Conservation (phyloP, 2,329 filamentous ascomycete genomes). For the Diaporthe ampelina region DNA sequence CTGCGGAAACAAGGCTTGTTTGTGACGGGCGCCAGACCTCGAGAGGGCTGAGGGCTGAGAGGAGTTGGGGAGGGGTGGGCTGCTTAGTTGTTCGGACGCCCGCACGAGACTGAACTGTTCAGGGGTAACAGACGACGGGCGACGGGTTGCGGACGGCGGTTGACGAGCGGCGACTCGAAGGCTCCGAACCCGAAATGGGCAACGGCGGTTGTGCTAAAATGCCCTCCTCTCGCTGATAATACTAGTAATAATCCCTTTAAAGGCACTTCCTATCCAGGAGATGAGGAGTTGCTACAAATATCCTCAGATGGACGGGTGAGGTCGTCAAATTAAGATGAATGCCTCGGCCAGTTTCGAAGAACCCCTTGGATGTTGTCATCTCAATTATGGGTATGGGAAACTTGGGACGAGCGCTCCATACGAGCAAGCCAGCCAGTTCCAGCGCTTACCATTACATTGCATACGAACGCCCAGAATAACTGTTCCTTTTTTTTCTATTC, state of each 20-base stretch:
- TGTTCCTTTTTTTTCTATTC: neutral
- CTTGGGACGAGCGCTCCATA: constrained; percentile 21
- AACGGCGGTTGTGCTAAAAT: constrained; percentile 17
- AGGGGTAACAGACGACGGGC: constrained; percentile 13
- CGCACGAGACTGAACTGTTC: neutral
- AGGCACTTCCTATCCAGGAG: neutral
- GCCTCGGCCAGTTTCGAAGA: constrained; percentile 25
- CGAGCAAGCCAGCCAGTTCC: neutral
- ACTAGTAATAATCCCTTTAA: too few relatives aligned
- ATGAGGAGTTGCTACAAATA: constrained; percentile 37
- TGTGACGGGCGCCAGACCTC: neutral
- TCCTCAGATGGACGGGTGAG: constrained; percentile 24
- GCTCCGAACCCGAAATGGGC: constrained; percentile 23
- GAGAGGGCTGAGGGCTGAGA: constrained; percentile 15
- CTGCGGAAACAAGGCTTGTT: neutral
- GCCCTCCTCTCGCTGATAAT: too few relatives aligned
- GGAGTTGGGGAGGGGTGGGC: neutral
- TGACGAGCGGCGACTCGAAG: constrained; percentile 15
- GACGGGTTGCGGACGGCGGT: constrained; percentile 7
- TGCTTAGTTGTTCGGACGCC: constrained; percentile 3
- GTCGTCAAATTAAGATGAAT: constrained; percentile 33
- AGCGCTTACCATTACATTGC: neutral
- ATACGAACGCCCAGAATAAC: neutral
- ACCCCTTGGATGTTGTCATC: constrained; percentile 30
- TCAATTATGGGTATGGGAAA: constrained; percentile 24